phyloP scores from a whole-genome alignment of 2,329 filamentous ascomycete species.

The Ceratocystis smalleyi region DNA sequence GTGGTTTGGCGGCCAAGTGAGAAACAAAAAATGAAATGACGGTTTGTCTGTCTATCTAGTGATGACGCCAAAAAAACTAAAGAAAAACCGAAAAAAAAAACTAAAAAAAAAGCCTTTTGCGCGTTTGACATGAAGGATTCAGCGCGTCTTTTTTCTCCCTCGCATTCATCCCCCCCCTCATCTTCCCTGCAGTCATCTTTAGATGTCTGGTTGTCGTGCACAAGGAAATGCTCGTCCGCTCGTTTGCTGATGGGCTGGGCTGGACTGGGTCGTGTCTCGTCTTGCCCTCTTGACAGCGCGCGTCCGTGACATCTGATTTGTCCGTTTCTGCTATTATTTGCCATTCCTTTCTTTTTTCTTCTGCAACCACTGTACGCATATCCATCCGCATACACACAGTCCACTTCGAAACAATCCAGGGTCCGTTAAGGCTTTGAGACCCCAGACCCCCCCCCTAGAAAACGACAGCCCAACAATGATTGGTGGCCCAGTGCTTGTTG shows the following conservation, averaged over 20 bases:
- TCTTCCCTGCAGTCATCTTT: neutral
- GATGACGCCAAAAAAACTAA: neutral
- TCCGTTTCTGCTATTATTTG: neutral
- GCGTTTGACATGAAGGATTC: neutral
- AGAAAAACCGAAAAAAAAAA: neutral
- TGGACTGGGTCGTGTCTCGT: neutral
- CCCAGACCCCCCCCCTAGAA: neutral
- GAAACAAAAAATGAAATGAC: neutral
- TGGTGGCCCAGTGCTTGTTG: slow-evolving; percentile 6
- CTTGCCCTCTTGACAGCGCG: slow-evolving; percentile 1
- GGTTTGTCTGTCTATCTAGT: neutral
- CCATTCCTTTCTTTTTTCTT: neutral
- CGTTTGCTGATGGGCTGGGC: no score
- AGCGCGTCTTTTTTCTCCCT: slow-evolving; percentile 1
- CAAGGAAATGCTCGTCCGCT: no score
- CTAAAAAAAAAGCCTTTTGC: neutral
- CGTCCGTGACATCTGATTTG: slow-evolving; percentile 3
- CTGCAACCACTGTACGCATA: slow-evolving; percentile 4
- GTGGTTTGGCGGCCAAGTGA: neutral
- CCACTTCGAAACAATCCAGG: neutral
- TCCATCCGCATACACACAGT: neutral
- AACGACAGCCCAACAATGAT: neutral
- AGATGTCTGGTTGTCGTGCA: no score
- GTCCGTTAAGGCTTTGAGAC: neutral
- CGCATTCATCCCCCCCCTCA: neutral